phyloP scores from a whole-genome alignment of 495 filamentous ascomycete genomes.

The Hyaloscypha variabilis region DNA sequence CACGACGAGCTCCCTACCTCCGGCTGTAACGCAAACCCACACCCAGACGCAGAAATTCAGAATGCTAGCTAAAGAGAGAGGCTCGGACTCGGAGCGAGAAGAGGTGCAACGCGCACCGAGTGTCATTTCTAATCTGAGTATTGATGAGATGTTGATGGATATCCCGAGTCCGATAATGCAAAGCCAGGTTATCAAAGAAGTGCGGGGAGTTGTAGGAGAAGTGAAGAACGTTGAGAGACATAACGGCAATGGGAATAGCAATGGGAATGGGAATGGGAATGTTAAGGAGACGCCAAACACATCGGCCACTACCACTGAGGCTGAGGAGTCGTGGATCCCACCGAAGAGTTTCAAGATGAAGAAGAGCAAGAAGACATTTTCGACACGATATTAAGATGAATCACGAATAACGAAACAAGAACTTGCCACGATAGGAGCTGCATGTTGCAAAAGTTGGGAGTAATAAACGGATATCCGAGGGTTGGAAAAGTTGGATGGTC shows the following conservation, averaged over 20 bases:
- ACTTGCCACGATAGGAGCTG: slow-evolving; percentile 6
- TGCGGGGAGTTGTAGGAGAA: not conserved
- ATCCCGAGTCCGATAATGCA: not conserved
- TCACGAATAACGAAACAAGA: not conserved
- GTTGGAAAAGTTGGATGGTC: not conserved
- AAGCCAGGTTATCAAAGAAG: not conserved
- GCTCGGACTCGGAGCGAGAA: not conserved
- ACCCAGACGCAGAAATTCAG: not conserved
- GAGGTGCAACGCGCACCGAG: not conserved
- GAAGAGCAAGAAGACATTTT: slow-evolving; percentile 14
- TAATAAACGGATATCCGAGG: not conserved
- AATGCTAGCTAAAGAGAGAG: not conserved
- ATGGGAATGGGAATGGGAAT: slow-evolving; percentile 2
- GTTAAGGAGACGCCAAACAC: not conserved
- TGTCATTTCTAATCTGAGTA: not conserved
- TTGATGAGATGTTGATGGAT: not conserved
- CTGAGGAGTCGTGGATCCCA: not conserved
- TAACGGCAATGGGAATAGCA: not conserved
- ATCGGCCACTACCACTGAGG: slow-evolving; percentile 1
- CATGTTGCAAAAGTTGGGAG: not conserved
- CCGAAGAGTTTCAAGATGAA: slow-evolving; percentile 12
- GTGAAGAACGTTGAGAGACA: not conserved
- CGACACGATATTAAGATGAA: not conserved
- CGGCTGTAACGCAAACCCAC: no score
- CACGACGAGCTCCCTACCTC: not conserved